A percentile compares a stretch with the other conserved stretches of the same genome.
These are phyloP conservation scores for Scleroderma bovista DNA, from an alignment of 768 basidiomycete genomes.

Conservation along the genomic window DNA sequence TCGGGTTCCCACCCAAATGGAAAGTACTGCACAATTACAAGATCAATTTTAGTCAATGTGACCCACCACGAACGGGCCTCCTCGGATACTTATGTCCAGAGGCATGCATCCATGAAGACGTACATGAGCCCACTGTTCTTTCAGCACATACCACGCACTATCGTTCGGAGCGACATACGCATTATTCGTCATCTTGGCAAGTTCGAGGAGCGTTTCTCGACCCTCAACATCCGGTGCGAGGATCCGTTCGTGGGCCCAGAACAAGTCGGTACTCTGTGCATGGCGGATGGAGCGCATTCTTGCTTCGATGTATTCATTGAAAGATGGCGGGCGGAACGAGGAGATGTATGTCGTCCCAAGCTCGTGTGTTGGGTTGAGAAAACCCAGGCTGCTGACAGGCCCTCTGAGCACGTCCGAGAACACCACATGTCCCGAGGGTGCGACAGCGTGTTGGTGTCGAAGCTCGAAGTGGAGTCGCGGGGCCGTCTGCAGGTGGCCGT, in stretches of 20 bases:
- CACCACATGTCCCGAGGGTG: conserved; percentile 40
- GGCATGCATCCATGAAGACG: background rate
- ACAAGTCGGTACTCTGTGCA: conserved; percentile 40
- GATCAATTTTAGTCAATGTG: too few relatives aligned
- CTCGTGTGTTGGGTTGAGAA: conserved; percentile 27
- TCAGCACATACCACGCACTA: conserved; percentile 72
- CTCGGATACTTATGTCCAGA: background rate
- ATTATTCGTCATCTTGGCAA: conserved; percentile 96
- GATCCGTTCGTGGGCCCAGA: conserved; percentile 76
- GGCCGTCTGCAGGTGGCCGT: background rate
- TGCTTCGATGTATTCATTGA: conserved; percentile 38
- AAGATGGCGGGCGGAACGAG: conserved; percentile 45
- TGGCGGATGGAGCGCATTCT: conserved; percentile 40
- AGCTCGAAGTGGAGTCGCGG: conserved; percentile 44
- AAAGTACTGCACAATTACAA: conserved; percentile 26
- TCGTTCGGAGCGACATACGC: conserved; percentile 71
- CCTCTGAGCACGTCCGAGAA: conserved; percentile 43
- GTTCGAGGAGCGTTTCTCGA: conserved; percentile 65
- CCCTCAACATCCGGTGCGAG: conserved; percentile 71
- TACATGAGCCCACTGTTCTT: conserved; percentile 57
- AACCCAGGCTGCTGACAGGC: conserved; percentile 5
- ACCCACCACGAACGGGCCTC: too few relatives aligned
- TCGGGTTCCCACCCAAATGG: conserved; percentile 93
- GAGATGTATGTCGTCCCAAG: conserved; percentile 34
- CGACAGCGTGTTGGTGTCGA: conserved; percentile 57